Conservation (phyloP, 352 stramenopile genomes). For the Phytophthora lateralis region DNA sequence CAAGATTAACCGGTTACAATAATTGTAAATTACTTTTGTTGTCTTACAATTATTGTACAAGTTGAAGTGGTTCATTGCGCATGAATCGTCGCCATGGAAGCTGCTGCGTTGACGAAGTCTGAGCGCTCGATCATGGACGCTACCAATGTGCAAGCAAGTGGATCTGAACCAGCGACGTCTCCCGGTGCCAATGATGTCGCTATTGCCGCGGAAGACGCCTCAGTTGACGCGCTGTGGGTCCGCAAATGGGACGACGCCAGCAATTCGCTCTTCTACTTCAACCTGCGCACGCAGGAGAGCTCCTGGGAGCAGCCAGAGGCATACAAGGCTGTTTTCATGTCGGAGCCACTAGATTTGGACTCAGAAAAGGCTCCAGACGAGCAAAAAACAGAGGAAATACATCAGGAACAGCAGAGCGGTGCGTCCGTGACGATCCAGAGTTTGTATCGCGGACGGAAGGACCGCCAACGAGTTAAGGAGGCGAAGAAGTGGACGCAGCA, state of each 20-base stretch:
- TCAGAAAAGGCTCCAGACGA: conserved; percentile 7
- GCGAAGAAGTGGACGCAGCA: conserved; percentile 53
- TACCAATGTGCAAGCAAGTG: neutral
- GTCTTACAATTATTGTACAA: conserved; percentile 3
- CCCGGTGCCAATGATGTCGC: neutral
- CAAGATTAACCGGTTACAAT: conserved; percentile 5
- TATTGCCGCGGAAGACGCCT: neutral
- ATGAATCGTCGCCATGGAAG: conserved; percentile 14
- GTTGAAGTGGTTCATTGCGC: conserved; percentile 26
- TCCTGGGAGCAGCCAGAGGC: conserved; percentile 34
- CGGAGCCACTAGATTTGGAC: conserved; percentile 20
- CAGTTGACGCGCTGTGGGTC: conserved; percentile 31
- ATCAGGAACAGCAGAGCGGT: conserved; percentile 5
- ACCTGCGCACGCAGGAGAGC: conserved; percentile 36
- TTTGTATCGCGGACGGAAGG: conserved; percentile 34
- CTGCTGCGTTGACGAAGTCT: neutral
- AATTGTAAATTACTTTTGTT: neutral
- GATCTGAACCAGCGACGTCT: neutral
- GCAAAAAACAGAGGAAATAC: neutral
- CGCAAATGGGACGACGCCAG: conserved; percentile 36
- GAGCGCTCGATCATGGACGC: neutral
- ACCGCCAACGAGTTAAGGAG: conserved; percentile 28
- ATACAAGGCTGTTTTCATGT: conserved; percentile 33
- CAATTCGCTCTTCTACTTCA: conserved; percentile 42
- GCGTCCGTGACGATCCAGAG: conserved; percentile 42